Evolutionary conservation across 805 yeast genomes (phyloP), one percentile per base, ranked within the genome.

Genomic region (Sugiyamaella americana): DNA sequence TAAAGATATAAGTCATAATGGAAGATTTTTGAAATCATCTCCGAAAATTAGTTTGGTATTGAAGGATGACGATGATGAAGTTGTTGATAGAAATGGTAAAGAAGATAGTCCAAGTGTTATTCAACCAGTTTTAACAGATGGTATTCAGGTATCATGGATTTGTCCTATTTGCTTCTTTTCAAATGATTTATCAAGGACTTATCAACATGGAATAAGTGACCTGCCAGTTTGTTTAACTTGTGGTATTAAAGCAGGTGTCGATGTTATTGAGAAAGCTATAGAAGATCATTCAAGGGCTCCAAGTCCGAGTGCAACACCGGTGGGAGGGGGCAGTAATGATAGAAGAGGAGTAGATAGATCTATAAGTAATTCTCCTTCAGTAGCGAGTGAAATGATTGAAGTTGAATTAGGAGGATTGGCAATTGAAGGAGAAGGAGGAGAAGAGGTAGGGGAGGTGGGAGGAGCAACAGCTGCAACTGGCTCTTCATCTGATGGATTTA

Each of bases 101-200:
- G 21, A 23, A 18, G 26, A 20, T 30, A 38, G 17, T 13, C 18
- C 8, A 17, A 35, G 37, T 4, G 4, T 35, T 23, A n/a, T 41
- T 46, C 44, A 43, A 17, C 45, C 47, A 6, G 22, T 51, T 2
- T 18, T 44, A 34, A 44, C 37, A 38, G 46, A 45, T 5, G 44
- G 17, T 35, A 40, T 42, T 3, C 40, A 44, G 11, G 50, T 60
- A 16, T 67, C 72, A 24, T 91, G 98, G 98, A 73, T 75, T 1
- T 91, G 98, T 62, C 82, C 84, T n/a, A 89, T 93, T 2, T 91
- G 98, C 63, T 78, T 79, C n/a, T 84, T 71, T 59, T 70, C 80
- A 21, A 87, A 87, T 58, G 63, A 61, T 8, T 54, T 75, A 2
- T 59, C 62, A 5, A 53, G 60, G 5, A 62, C 61, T 11, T 59